Evolutionary conservation across 2,329 filamentous ascomycete species (phyloP).

Genomic region (Clonostachys sp.): DNA sequence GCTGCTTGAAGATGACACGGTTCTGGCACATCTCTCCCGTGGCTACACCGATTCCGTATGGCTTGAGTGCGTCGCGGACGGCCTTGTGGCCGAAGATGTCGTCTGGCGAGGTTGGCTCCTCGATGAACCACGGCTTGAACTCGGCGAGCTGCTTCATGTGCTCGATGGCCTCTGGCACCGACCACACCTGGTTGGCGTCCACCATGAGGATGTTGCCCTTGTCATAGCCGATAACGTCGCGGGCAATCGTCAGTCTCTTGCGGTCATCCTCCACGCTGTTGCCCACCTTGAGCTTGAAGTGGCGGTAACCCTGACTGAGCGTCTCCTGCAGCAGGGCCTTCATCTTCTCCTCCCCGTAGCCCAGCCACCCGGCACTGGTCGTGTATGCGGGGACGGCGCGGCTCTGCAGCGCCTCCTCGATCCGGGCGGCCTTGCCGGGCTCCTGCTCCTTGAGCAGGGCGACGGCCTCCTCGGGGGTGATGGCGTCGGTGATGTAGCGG

Average conservation of each 20-base stretch:
- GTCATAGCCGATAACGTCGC: constrained; percentile 79
- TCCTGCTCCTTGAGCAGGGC: constrained; percentile 63
- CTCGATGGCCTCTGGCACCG: constrained; percentile 79
- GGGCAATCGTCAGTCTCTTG: constrained; percentile 65
- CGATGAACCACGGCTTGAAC: constrained; percentile 91
- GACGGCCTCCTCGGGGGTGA: constrained; percentile 80
- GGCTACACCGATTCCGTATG: constrained; percentile 75
- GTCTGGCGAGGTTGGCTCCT: constrained; percentile 87
- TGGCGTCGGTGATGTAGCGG: constrained; percentile 89
- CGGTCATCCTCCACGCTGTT: constrained; percentile 67
- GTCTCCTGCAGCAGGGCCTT: constrained; percentile 69
- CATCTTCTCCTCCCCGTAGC: constrained; percentile 87
- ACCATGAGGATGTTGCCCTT: constrained; percentile 84
- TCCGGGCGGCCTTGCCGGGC: constrained; percentile 62
- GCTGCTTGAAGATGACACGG: constrained; percentile 89
- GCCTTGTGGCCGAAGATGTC: constrained; percentile 86
- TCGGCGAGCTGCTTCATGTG: constrained; percentile 80
- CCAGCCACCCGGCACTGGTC: constrained; percentile 87
- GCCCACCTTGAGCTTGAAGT: constrained; percentile 93
- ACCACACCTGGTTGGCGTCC: constrained; percentile 92
- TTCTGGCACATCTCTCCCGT: constrained; percentile 97
- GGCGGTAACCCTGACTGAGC: constrained; percentile 68
- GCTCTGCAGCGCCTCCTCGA: constrained; percentile 69
- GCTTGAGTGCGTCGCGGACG: constrained; percentile 73
- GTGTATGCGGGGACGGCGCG: constrained; percentile 86